Percentiles rank a stretch among this genome's conserved stretches.
phyloP scores from a whole-genome alignment of 1,139 yeast genomes.

The Hansenula sp. region DNA sequence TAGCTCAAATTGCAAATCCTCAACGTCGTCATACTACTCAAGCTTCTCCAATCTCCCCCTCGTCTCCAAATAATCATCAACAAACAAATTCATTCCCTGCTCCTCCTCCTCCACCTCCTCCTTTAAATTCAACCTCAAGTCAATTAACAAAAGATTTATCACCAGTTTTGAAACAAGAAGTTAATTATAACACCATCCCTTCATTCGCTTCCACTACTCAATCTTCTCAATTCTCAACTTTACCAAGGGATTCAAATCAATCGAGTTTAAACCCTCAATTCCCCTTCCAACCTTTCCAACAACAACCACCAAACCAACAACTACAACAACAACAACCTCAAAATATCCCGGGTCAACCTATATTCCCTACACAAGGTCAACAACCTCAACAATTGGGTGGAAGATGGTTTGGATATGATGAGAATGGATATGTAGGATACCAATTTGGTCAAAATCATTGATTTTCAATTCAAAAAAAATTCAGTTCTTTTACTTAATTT shows the following conservation, averaged over 20 bases:
- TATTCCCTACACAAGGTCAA: not conserved
- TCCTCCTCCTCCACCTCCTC: not conserved
- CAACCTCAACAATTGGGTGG: constrained; percentile 9
- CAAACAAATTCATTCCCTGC: no score
- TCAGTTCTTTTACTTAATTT: no score
- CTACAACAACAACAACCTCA: constrained; percentile 15
- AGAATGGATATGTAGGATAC: constrained; percentile 1
- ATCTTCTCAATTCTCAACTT: constrained; percentile 1
- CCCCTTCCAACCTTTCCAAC: not conserved
- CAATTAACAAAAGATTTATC: not conserved
- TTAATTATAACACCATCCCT: not conserved
- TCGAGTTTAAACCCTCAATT: no score
- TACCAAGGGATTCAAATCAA: constrained; percentile 4
- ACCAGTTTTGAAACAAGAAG: not conserved
- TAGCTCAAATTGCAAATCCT: no score
- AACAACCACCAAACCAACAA: constrained; percentile 14
- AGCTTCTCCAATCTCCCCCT: constrained; percentile 3
- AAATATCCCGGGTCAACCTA: not conserved
- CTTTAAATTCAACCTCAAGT: no score
- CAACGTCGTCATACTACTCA: constrained; percentile 4
- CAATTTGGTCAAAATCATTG: constrained; percentile 2
- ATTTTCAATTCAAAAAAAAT: not conserved
- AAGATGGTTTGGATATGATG: constrained; percentile 4
- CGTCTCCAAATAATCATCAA: constrained; percentile 3
- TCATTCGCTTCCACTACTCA: not conserved